These are phyloP conservation scores for Rosa hybrid DNA, from an alignment of 331 rosid genomes.

Conservation along the genomic window DNA sequence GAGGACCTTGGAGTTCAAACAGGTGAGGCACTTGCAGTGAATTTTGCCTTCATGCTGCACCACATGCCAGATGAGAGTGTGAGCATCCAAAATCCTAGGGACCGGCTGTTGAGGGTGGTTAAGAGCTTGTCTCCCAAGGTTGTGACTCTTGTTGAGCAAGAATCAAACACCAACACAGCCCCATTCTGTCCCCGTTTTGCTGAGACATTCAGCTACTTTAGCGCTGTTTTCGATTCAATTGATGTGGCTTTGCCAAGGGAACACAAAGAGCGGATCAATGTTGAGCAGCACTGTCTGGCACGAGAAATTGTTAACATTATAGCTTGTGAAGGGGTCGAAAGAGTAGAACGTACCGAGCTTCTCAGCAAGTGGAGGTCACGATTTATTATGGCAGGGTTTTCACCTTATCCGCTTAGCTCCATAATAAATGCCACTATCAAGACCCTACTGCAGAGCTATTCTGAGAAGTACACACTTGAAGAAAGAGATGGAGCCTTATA, in stretches of 20 bases:
- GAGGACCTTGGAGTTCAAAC: slow-evolving; percentile 58
- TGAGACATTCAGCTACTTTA: slow-evolving; percentile 61
- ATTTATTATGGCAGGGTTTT: slow-evolving; percentile 70
- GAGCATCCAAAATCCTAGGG: slow-evolving; percentile 60
- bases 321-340: slow-evolving; percentile 84
- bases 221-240: slow-evolving; percentile 67
- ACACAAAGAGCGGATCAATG: slow-evolving; percentile 64
- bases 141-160: slow-evolving; percentile 85
- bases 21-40: slow-evolving; percentile 78
- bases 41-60: slow-evolving; percentile 73
- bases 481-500: slow-evolving; percentile 68
- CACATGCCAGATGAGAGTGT: slow-evolving; percentile 83
- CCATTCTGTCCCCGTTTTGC: slow-evolving; percentile 69
- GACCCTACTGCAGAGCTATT: slow-evolving; percentile 60
- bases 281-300: slow-evolving; percentile 90
- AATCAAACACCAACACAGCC: slow-evolving; percentile 60
- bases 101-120: slow-evolving; percentile 57
- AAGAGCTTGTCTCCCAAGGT: slow-evolving; percentile 76
- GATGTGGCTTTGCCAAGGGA: slow-evolving; percentile 72
- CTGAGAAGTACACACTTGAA: slow-evolving; percentile 66
- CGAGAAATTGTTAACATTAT: slow-evolving; percentile 74
- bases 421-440: slow-evolving; percentile 59
- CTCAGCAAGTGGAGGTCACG: slow-evolving; percentile 74
- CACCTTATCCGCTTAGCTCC: slow-evolving; percentile 66
- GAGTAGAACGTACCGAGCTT: slow-evolving; percentile 82